Percentiles rank a stretch among this genome's conserved stretches.
Conservation (phyloP, 192 early-diverging fungal species). For the Powellomyces hirtus region DNA sequence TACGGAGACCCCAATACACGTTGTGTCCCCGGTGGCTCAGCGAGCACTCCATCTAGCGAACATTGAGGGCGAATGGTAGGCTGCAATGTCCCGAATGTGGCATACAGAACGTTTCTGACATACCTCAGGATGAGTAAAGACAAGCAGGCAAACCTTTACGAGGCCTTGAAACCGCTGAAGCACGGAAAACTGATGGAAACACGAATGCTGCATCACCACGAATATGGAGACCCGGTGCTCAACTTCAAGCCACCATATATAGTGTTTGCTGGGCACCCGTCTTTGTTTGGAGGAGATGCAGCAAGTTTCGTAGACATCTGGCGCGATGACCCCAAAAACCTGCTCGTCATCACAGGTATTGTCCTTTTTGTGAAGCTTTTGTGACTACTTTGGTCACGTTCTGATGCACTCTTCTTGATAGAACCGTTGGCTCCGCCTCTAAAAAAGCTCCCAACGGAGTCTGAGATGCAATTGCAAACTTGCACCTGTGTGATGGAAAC, state of each 20-base stretch:
- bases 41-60: constrained; percentile 75
- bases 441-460: background rate
- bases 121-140: constrained; percentile 26
- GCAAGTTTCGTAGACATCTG: constrained; percentile 45
- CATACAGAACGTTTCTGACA: background rate
- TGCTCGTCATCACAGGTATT: constrained; percentile 50
- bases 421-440: background rate
- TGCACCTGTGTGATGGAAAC: constrained; percentile 14
- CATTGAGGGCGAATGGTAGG: constrained; percentile 83
- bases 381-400: background rate
- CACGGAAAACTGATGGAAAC: constrained; percentile 51
- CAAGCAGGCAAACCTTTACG: constrained; percentile 61
- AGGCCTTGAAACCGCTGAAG: constrained; percentile 56
- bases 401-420: background rate
- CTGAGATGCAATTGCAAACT: background rate
- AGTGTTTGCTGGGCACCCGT: constrained; percentile 56
- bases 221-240: constrained; percentile 39
- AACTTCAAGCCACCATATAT: constrained; percentile 57
- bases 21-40: constrained; percentile 75
- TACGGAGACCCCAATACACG: constrained; percentile 61
- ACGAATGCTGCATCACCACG: constrained; percentile 35
- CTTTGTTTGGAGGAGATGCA: constrained; percentile 43
- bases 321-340: constrained; percentile 44
- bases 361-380: background rate
- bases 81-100: background rate